Evolutionary conservation across 2,329 filamentous ascomycete genomes (phyloP).

Genomic region (Epichloe coenophiala): DNA sequence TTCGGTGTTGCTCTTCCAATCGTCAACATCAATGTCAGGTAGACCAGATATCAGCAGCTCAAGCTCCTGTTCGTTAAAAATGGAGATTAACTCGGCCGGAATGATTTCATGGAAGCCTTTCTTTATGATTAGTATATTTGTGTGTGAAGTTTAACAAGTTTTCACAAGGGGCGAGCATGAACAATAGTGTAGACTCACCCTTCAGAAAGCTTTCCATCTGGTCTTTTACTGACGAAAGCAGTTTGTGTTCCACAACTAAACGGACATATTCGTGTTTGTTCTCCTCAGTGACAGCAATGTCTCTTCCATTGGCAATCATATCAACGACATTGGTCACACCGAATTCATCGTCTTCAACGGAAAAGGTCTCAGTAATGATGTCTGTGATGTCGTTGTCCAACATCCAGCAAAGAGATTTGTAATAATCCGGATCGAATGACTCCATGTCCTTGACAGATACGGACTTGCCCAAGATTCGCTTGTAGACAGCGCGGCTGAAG

Average conservation of each 20-base stretch:
- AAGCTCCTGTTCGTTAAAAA: constrained; percentile 97
- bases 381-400: constrained; percentile 97
- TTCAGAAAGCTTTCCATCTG: constrained; percentile 89
- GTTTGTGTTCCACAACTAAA: constrained; percentile 83
- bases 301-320: constrained; percentile 72
- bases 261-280: constrained; percentile 98
- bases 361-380: constrained; percentile 93
- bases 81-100: constrained; percentile 81
- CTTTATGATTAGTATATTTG: constrained; percentile 1
- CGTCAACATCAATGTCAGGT: constrained; percentile 93
- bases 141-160: not conserved
- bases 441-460: constrained; percentile 99
- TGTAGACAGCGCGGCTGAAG: constrained; percentile 97
- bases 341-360: constrained; percentile 86
- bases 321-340: constrained; percentile 81
- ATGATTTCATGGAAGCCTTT: constrained; percentile 95
- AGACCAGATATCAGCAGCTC: constrained; percentile 93
- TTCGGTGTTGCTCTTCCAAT: constrained; percentile 98
- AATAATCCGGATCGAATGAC: constrained; percentile 94
- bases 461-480: constrained; percentile 85
- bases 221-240: constrained; percentile 82
- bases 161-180: not conserved
- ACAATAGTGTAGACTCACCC: constrained; percentile 34
- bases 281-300: constrained; percentile 88
- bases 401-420: constrained; percentile 98